Conservation (phyloP, 2,329 filamentous ascomycete species). For the Penicillium italicum region DNA sequence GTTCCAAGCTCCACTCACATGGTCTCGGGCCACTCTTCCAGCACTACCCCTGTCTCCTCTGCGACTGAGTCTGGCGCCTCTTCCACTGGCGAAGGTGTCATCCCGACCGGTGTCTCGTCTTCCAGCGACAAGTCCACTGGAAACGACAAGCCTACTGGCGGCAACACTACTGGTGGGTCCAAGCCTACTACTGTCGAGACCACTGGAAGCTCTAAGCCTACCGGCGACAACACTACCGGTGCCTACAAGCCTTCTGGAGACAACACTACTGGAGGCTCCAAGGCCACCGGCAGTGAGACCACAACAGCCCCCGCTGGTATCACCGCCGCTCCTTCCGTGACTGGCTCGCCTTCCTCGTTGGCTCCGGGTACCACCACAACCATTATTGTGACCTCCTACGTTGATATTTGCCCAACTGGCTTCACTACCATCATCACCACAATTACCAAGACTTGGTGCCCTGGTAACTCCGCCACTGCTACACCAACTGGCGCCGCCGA, state of each 20-base stretch:
- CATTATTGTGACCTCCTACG: conserved; percentile 41
- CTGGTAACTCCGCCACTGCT: conserved; percentile 30
- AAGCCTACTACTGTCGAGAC: conserved; percentile 1
- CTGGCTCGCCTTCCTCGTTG: conserved; percentile 15
- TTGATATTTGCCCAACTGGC: conserved; percentile 43
- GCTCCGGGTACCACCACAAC: conserved; percentile 33
- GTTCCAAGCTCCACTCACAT: conserved; percentile 2
- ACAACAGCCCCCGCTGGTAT: conserved; percentile 6
- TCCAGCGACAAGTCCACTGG: not conserved
- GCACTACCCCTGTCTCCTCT: not conserved
- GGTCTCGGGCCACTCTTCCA: not conserved
- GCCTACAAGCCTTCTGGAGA: not conserved
- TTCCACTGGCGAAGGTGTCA: not conserved
- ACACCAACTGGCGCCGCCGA: conserved; percentile 23
- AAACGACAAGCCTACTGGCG: not conserved
- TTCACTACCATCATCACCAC: conserved; percentile 42
- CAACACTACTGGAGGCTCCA: not conserved
- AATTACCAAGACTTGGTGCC: conserved; percentile 38
- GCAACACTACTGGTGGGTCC: not conserved
- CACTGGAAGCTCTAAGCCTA: not conserved
- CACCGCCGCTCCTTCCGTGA: conserved; percentile 12
- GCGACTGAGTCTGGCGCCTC: not conserved
- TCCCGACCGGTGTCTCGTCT: not conserved
- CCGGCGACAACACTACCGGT: not conserved
- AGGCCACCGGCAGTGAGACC: conserved; percentile 9